Evolutionary conservation across 2,329 filamentous ascomycete genomes (phyloP), one percentile per base, ranked within the genome.

Genomic region (Venturia pyrina): DNA sequence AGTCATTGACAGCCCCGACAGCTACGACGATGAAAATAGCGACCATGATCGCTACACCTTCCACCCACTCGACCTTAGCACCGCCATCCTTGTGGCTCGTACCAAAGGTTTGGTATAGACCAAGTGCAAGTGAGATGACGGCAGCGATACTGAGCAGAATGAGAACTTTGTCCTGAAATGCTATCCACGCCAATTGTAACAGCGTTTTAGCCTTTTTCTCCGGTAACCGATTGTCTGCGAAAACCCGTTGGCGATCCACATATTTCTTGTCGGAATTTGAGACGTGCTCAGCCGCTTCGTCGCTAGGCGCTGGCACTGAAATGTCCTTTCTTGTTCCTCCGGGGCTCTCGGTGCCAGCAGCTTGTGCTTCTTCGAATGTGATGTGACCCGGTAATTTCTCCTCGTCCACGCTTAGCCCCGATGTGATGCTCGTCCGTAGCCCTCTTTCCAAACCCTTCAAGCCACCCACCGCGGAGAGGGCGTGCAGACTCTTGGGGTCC

Each of bases 141-240:
- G 89, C 89, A 8, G 89, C 89, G 24, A 87, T 80, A 0, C 87
- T 88, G 67, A 91, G 79, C 5, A 91, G 77, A 65, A 91, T 89
- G 64, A 91, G 78, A 13, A 93, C 86, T 71, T 92, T 93, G 76
- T 93, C 89, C 72, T 92, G 91, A 77, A 90, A 91, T 1, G 89
- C 89, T 71, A 91, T 88, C 89, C 89, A 93, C 68, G 90, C 89
- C 53, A 92, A 77, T 71, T 87, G 81, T 67, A 88, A 79, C 63
- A 92, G 86, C 48, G 80, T 87, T 73, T 91, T 91, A 32, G 86
- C 80, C 71, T 89, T 89, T 70, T 85, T 85, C 69, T 85, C 85
- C 0, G 89, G 89, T 44, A 93, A 78, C 56, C 85, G 80, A 72
- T 92, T 92, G 68, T 85, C 83, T 64, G 85, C 86, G 73, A 85